Evolutionary conservation across 2,329 filamentous ascomycete species (phyloP).

Genomic region (Cytospora leucostoma): DNA sequence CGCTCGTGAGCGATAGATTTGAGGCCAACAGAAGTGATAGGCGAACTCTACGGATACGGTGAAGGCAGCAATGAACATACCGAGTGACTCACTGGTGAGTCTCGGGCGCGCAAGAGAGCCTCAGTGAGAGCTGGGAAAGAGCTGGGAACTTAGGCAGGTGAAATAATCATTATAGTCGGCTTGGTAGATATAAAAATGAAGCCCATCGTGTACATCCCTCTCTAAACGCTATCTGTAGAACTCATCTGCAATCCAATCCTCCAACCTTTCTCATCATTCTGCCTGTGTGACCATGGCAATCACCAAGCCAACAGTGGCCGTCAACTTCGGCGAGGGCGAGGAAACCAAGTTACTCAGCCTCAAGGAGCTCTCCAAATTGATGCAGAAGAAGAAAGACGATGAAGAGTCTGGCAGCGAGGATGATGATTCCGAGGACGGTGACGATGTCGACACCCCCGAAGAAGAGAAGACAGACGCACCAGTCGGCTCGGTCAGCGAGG

Average conservation of each 20-base stretch:
- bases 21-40: not conserved
- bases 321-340: conserved; percentile 3
- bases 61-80: not conserved
- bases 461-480: conserved; percentile 20
- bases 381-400: conserved; percentile 3
- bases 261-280: not conserved
- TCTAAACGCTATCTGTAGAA: not conserved
- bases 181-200: not conserved
- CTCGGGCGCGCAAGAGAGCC: not conserved
- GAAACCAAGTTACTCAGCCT: conserved; percentile 14
- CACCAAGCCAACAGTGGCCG: conserved; percentile 21
- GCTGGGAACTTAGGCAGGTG: not conserved
- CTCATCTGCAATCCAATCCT: not conserved
- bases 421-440: not conserved
- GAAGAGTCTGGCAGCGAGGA: not conserved
- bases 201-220: not conserved
- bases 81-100: not conserved
- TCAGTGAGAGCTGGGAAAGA: not conserved
- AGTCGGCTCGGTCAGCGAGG: conserved; percentile 41
- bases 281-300: conserved; percentile 5
- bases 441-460: not conserved
- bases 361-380: conserved; percentile 8
- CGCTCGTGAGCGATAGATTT: not conserved
- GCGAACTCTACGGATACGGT: not conserved
- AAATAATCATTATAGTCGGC: not conserved